Base-by-base conservation (phyloP, 2,329 filamentous ascomycete species). In the Phyllosticta paracitricarpa region DNA sequence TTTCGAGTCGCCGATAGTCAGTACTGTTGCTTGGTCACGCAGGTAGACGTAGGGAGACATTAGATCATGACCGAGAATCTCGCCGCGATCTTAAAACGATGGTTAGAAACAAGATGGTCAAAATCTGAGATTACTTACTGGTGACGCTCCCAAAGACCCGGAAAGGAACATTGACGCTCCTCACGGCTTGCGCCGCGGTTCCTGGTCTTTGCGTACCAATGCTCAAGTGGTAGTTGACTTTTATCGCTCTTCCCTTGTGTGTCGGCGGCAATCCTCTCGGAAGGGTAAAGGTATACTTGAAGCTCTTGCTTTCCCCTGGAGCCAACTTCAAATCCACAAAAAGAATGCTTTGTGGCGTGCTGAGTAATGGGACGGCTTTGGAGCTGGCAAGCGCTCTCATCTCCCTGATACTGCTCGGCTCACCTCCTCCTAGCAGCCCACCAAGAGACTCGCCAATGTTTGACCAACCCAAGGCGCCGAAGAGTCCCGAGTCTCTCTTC, bases 11-110 rank as follows among this genome's bases (percentile, higher is more conserved):
- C 71, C 63, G 68, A 84, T 61, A 63, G 65, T 71, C 52, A 71
- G 65, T 61, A 77, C 73, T 62, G 82, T 82, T 2, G 94, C 93
- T 72, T 89, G 84, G 68, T 97, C 93, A 61, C 86, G 87, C 54
- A 97, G 81, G 59, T 97, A 80, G 30, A 97, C 89, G 70, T 97
- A 96, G 0, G 94, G 94, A 51, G 86, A 88, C 88, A 97, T 96
- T 14, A 99, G 79, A 73, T 99, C 93, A 73, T 99, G 93, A 1
- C 91, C 91, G 14, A 97, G 81, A 35, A 96, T 88, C 68, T 96
- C 90, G 65, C 93, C 93, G 67, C 91, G 84, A 63, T 73, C 80
- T 84, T 58, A 9, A 54, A 74, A 7, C 28, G 2, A 35, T 30
- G n/a, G 14, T 73, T 64, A 75, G 68, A 56, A 56, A 14, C 40